These are phyloP conservation scores for Fragilariopsis cylindrus DNA, from an alignment of 108 stramenopile genomes.

Conservation along the genomic window DNA sequence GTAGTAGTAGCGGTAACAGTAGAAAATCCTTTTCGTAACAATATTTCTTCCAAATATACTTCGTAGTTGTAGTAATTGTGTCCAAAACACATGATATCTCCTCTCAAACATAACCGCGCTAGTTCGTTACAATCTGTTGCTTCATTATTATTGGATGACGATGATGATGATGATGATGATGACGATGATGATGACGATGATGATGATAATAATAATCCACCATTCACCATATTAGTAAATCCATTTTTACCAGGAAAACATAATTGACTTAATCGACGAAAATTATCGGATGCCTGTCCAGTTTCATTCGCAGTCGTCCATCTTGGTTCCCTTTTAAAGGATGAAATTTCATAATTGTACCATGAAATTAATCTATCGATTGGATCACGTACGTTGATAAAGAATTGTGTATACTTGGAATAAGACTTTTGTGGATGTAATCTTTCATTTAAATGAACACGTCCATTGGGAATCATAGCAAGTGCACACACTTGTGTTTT, in stretches of 20 bases:
- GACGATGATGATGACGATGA: not conserved
- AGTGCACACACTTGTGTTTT: not conserved
- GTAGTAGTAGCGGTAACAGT: not conserved
- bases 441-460: not conserved
- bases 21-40: not conserved
- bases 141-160: too few relatives aligned
- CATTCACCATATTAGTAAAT: not conserved
- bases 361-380: slow-evolving; percentile 49
- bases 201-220: not conserved
- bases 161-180: not conserved
- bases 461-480: not conserved
- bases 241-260: slow-evolving; percentile 9
- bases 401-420: slow-evolving; percentile 17
- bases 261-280: not conserved
- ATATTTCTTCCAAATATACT: slow-evolving; percentile 10
- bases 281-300: not conserved
- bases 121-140: not conserved
- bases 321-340: slow-evolving; percentile 5
- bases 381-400: slow-evolving; percentile 52
- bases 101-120: slow-evolving; percentile 1
- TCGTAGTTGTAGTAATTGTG: slow-evolving; percentile 21
- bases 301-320: slow-evolving; percentile 1
- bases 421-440: not conserved
- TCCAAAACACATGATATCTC: slow-evolving; percentile 13
- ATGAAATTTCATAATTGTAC: slow-evolving; percentile 31